phyloP scores from a whole-genome alignment of 768 basidiomycete genomes.

The Symmetrospora coprosmae region DNA sequence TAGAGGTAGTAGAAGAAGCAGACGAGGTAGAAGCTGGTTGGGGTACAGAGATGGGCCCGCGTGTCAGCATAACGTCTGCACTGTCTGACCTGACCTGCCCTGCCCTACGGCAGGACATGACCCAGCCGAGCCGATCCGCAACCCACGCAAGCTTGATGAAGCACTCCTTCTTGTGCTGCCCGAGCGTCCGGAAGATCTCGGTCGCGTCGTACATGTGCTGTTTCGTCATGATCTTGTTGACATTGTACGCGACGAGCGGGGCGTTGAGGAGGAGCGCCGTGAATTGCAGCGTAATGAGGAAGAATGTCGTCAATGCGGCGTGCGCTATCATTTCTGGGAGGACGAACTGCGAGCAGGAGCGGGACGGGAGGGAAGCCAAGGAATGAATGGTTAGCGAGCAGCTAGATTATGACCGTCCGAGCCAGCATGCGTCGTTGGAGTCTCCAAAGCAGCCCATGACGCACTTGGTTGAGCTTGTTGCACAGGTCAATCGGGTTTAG shows the following conservation, averaged over 20 bases:
- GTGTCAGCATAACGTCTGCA: too few species aligned
- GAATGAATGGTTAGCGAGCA: neutral
- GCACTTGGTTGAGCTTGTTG: slow-evolving; percentile 93
- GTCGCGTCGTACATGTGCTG: slow-evolving; percentile 98
- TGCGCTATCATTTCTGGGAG: slow-evolving; percentile 92
- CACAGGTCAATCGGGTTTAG: slow-evolving; percentile 99
- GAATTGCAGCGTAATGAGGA: slow-evolving; percentile 95
- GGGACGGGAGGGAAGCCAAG: too few species aligned
- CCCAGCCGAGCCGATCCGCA: slow-evolving; percentile 33
- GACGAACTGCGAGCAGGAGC: slow-evolving; percentile 56
- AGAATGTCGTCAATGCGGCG: slow-evolving; percentile 73
- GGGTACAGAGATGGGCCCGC: neutral
- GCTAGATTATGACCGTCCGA: neutral
- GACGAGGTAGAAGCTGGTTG: slow-evolving; percentile 24
- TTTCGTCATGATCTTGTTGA: slow-evolving; percentile 63
- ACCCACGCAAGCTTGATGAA: slow-evolving; percentile 69
- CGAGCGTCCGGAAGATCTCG: slow-evolving; percentile 90
- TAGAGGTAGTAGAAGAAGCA: slow-evolving; percentile 37
- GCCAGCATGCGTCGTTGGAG: neutral
- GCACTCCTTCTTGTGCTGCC: slow-evolving; percentile 87
- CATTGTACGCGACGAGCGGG: slow-evolving; percentile 75
- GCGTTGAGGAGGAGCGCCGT: slow-evolving; percentile 74
- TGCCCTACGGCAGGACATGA: too few species aligned
- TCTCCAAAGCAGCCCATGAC: slow-evolving; percentile 28
- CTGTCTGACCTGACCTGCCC: neutral